Percentiles rank a stretch among this genome's conserved stretches.
Conservation (phyloP, 1,284 basidiomycete species). For the Chondrostereum purpureum region DNA sequence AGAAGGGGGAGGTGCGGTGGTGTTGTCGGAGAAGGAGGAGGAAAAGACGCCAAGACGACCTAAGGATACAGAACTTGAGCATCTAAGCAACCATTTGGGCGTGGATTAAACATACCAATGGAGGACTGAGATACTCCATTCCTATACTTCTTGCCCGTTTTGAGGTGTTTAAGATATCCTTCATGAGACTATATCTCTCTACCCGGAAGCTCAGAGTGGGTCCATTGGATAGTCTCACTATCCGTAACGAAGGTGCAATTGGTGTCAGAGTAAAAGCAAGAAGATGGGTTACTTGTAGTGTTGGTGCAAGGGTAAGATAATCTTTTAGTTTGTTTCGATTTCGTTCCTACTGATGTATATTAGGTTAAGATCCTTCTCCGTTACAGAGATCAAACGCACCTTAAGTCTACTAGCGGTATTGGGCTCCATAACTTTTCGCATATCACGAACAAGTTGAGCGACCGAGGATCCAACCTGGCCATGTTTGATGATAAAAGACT, state of each 20-base stretch:
- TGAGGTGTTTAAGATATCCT: conserved; percentile 70
- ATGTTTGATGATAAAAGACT: conserved; percentile 90
- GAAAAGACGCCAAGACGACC: conserved; percentile 75
- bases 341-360: conserved; percentile 62
- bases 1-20: conserved; percentile 67
- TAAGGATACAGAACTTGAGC: conserved; percentile 19
- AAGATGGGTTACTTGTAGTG: conserved; percentile 89
- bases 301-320: conserved; percentile 89
- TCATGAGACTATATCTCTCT: conserved; percentile 87
- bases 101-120: conserved; percentile 69
- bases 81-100: not conserved
- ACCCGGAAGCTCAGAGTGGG: conserved; percentile 93
- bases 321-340: conserved; percentile 91
- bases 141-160: conserved; percentile 70
- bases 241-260: conserved; percentile 79
- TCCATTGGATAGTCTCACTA: conserved; percentile 86
- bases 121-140: conserved; percentile 81
- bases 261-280: conserved; percentile 88
- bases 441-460: conserved; percentile 83
- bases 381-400: conserved; percentile 39
- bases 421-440: conserved; percentile 96
- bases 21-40: conserved; percentile 61
- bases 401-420: conserved; percentile 89
- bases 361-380: not conserved
- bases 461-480: conserved; percentile 89